phyloP scores from a whole-genome alignment of 805 yeast genomes.

The Lipomyces yamadae region DNA sequence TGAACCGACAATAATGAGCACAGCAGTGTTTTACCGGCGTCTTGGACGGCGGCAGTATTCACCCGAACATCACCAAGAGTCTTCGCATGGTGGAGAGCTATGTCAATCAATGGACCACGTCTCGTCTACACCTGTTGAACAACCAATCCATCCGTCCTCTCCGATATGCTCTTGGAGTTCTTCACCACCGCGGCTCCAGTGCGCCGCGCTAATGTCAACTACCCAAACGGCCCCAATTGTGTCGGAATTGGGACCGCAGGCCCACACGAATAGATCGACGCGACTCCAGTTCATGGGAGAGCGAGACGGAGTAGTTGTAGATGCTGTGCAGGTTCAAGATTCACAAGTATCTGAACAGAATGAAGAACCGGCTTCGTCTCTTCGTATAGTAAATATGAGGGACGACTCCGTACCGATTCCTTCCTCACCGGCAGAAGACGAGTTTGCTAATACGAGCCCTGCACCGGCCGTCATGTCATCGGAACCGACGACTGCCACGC shows the following conservation, averaged over 20 bases:
- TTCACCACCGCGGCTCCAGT: background rate
- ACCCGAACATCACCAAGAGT: background rate
- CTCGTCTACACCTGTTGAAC: background rate
- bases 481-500: background rate
- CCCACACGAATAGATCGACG: background rate
- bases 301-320: background rate
- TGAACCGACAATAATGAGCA: background rate
- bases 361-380: background rate
- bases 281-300: background rate
- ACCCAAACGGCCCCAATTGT: background rate
- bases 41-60: background rate
- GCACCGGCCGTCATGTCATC: background rate
- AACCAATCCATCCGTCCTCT: background rate
- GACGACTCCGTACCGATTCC: background rate
- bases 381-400: background rate
- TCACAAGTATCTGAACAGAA: background rate
- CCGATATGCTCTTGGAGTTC: background rate
- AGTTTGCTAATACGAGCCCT: background rate
- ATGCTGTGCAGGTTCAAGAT: background rate
- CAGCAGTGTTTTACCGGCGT: conserved; percentile 1
- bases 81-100: background rate
- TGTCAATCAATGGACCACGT: background rate
- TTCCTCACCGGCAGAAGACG: background rate
- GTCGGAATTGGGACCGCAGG: background rate
- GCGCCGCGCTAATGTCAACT: background rate